Percentiles rank a stretch among this genome's conserved stretches.
Conservation (phyloP, 2,329 filamentous ascomycete genomes). For the Aspergillus arachidicola region DNA sequence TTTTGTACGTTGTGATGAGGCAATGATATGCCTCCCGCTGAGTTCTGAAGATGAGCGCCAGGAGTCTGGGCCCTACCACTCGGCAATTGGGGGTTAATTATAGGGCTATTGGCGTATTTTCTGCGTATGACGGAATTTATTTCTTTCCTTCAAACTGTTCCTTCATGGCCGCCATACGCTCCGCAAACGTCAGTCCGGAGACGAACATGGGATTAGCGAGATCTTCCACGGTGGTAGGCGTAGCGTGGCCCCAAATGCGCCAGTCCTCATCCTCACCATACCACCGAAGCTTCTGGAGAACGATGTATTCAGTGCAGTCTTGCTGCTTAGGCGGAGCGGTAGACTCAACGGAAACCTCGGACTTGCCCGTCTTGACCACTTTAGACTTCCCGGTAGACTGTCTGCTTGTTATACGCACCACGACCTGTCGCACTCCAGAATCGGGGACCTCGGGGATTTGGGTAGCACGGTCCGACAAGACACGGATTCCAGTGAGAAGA, state of each 20-base stretch:
- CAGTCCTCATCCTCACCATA: conserved; percentile 47
- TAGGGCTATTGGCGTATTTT: neutral
- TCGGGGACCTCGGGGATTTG: conserved; percentile 42
- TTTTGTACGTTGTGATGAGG: neutral
- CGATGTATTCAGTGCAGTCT: conserved; percentile 53
- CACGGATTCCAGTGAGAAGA: conserved; percentile 39
- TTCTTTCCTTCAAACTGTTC: conserved; percentile 21
- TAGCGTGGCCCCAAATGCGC: conserved; percentile 54
- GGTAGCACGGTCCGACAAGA: conserved; percentile 47
- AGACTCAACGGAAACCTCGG: conserved; percentile 8
- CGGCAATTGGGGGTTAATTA: neutral
- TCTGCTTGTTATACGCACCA: conserved; percentile 41
- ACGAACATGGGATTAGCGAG: conserved; percentile 41
- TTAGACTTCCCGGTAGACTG: conserved; percentile 37
- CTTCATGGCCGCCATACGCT: conserved; percentile 38
- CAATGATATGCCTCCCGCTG: neutral
- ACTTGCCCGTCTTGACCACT: conserved; percentile 5
- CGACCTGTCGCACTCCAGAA: conserved; percentile 44
- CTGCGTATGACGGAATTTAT: conserved; percentile 3
- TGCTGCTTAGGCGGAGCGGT: conserved; percentile 38
- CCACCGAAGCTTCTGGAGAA: conserved; percentile 51
- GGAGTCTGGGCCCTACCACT: neutral
- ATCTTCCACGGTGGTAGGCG: conserved; percentile 45
- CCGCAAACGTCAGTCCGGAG: conserved; percentile 35
- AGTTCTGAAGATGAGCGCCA: no score